Percentiles rank a stretch among this genome's conserved stretches.
These are phyloP conservation scores for Hypsizygus marmoreus DNA, from an alignment of 768 basidiomycete species.

Conservation along the genomic window DNA sequence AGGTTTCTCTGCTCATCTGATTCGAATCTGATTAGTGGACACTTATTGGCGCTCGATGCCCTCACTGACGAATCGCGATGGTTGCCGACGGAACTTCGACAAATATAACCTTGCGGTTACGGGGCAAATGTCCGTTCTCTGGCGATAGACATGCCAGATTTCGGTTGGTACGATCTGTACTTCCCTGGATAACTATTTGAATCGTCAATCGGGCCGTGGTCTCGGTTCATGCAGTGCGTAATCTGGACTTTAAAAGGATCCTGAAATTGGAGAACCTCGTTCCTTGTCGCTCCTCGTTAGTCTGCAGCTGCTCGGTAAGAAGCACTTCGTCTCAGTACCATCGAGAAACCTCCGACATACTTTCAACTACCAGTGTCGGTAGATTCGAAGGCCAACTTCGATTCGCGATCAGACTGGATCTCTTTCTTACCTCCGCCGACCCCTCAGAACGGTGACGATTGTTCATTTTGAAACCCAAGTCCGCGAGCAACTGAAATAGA, in stretches of 20 bases:
- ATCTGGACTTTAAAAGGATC: conserved; percentile 25
- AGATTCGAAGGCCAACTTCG: conserved; percentile 38
- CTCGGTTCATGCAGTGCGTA: conserved; percentile 15
- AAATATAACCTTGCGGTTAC: neutral
- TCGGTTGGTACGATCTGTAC: conserved; percentile 8
- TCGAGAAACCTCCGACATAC: conserved; percentile 28
- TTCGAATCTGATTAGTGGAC: conserved; percentile 9
- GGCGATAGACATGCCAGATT: conserved; percentile 3
- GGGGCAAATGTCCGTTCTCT: conserved; percentile 2
- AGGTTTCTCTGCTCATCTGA: conserved; percentile 16
- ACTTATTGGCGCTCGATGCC: neutral
- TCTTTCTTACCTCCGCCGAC: conserved; percentile 60
- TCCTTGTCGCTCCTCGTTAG: too few relatives aligned
- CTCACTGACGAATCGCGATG: conserved; percentile 13
- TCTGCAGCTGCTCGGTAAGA: conserved; percentile 10
- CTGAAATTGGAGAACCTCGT: too few relatives aligned
- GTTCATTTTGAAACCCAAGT: conserved; percentile 19
- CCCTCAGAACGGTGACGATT: conserved; percentile 27
- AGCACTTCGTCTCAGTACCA: conserved; percentile 1
- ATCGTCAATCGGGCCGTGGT: conserved; percentile 20
- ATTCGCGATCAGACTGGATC: conserved; percentile 34
- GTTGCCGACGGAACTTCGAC: conserved; percentile 6
- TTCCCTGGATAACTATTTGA: conserved; percentile 5
- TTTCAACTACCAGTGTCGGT: conserved; percentile 25
- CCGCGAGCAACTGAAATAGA: conserved; percentile 26